phyloP scores from a whole-genome alignment of 2,329 filamentous ascomycete species.

The Neonectria ditissima region DNA sequence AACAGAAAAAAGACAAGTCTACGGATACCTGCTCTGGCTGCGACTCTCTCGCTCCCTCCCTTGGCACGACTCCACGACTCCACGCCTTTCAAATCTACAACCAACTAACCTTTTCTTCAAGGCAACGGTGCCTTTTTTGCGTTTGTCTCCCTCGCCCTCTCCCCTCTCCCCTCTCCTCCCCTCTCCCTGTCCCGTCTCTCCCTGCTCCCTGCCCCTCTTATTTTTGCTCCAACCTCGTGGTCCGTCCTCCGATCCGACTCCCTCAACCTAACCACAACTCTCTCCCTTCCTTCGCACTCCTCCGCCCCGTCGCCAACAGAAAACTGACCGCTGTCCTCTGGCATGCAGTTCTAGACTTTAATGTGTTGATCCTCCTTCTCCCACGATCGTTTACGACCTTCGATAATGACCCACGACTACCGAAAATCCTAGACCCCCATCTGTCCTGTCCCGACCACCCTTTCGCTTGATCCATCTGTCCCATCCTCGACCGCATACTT shows the following conservation, averaged over 20 bases:
- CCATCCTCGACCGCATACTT: conserved; percentile 13
- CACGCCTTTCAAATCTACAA: conserved; percentile 10
- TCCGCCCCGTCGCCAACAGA: conserved; percentile 32
- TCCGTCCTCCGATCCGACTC: conserved; percentile 33
- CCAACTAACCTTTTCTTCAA: conserved; percentile 7
- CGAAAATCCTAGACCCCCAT: conserved; percentile 35
- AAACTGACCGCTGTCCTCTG: conserved; percentile 38
- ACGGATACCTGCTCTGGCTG: neutral
- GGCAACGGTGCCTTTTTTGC: conserved; percentile 20
- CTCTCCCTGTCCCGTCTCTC: conserved; percentile 23
- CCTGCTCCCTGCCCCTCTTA: conserved; percentile 41
- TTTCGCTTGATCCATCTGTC: conserved; percentile 26
- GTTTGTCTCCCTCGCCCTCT: conserved; percentile 26
- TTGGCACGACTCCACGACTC: conserved; percentile 9
- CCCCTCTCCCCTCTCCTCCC: conserved; percentile 37
- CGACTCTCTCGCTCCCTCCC: conserved; percentile 7
- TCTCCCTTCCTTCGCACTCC: conserved; percentile 31
- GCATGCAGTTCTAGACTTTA: conserved; percentile 44
- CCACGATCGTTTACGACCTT: conserved; percentile 44
- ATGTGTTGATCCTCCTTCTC: conserved; percentile 43
- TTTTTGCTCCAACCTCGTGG: conserved; percentile 41
- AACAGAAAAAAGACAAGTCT: conserved; percentile 12
- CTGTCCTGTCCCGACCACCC: conserved; percentile 28
- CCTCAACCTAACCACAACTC: conserved; percentile 40
- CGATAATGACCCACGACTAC: conserved; percentile 44